These are phyloP conservation scores for Malbranchea cinnamomea DNA, from an alignment of 2,329 filamentous ascomycete species.

Conservation along the genomic window DNA sequence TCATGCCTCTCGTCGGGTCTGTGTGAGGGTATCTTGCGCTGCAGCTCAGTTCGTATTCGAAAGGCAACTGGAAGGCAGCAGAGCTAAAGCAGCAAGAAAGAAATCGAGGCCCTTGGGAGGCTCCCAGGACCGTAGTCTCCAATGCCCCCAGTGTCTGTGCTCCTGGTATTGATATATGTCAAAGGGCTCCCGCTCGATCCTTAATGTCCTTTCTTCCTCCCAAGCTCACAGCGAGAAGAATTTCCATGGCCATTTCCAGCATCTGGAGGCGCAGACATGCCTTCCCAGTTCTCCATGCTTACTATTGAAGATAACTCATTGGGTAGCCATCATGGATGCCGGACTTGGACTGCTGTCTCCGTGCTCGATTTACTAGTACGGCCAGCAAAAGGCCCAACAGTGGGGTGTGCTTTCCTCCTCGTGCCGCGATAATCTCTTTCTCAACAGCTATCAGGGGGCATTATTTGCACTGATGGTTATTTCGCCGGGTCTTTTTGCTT, in stretches of 20 bases:
- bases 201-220: neutral
- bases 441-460: neutral
- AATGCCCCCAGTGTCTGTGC: neutral
- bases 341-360: no score
- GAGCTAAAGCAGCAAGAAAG: neutral
- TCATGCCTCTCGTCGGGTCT: neutral
- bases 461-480: slow-evolving; percentile 1
- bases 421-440: neutral
- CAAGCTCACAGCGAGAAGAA: neutral
- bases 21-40: neutral
- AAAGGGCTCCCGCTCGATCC: neutral
- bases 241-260: neutral
- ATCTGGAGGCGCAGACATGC: no score
- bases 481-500: slow-evolving; percentile 1
- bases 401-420: neutral
- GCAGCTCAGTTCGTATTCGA: neutral
- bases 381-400: no score
- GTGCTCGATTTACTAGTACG: no score
- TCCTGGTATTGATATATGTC: neutral
- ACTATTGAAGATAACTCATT: no score
- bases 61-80: slow-evolving; percentile 7
- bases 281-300: no score
- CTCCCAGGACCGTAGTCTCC: no score
- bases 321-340: no score
- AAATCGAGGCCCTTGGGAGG: no score